Conservation (phyloP, 1,284 basidiomycete species). For the Fomitopsis betulina region DNA sequence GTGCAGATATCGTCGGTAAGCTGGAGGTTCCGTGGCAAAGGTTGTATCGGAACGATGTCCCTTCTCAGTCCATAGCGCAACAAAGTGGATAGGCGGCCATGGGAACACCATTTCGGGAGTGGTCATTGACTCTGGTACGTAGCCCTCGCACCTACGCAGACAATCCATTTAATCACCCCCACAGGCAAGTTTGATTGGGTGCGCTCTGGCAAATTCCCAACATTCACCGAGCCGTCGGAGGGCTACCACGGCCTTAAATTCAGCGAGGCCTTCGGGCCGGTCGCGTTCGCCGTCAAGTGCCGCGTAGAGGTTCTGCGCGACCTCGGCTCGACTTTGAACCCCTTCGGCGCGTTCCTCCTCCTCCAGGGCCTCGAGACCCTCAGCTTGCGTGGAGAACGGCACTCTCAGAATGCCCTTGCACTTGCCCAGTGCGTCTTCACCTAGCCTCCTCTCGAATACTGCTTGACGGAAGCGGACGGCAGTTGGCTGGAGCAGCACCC, state of each 20-base stretch:
- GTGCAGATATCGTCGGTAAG: slow-evolving; percentile 73
- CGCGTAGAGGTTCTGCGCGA: slow-evolving; percentile 78
- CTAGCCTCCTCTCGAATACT: background rate
- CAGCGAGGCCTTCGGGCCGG: slow-evolving; percentile 69
- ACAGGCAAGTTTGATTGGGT: slow-evolving; percentile 85
- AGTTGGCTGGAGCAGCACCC: slow-evolving; percentile 70
- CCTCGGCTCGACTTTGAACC: slow-evolving; percentile 72
- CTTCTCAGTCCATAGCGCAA: slow-evolving; percentile 72
- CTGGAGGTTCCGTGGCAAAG: slow-evolving; percentile 5
- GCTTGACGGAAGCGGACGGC: slow-evolving; percentile 10
- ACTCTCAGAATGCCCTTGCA: slow-evolving; percentile 71
- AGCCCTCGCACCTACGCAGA: background rate
- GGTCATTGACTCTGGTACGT: slow-evolving; percentile 66
- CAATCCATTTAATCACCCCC: background rate
- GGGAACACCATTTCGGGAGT: slow-evolving; percentile 87
- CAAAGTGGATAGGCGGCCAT: slow-evolving; percentile 92
- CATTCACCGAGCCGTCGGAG: slow-evolving; percentile 78
- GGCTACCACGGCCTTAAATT: slow-evolving; percentile 83
- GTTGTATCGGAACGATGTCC: background rate
- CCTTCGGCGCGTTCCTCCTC: slow-evolving; percentile 84
- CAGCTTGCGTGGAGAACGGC: slow-evolving; percentile 72
- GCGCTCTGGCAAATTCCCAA: slow-evolving; percentile 72
- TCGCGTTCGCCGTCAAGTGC: slow-evolving; percentile 73
- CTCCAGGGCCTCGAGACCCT: slow-evolving; percentile 87
- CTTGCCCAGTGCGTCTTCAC: slow-evolving; percentile 52